Conservation (phyloP, 2,329 filamentous ascomycete species). For the Atkinsonella texensis region DNA sequence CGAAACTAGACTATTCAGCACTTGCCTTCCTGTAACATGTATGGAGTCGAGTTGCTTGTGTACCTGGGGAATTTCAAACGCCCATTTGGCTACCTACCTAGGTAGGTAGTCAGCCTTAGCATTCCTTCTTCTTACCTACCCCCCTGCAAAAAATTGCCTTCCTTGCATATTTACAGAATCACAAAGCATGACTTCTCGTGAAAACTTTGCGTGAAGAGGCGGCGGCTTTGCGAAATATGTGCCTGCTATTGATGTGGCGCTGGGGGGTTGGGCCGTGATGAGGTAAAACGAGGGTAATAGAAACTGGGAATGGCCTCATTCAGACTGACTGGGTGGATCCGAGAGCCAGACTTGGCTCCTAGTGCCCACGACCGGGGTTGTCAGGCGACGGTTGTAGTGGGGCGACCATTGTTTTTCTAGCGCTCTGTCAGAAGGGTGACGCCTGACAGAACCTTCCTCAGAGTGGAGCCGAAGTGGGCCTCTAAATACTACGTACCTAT, state of each 20-base stretch:
- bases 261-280: slow-evolving; percentile 11
- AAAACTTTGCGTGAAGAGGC: not conserved
- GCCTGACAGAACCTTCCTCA: not conserved
- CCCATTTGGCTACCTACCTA: too few species aligned
- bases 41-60: too few species aligned
- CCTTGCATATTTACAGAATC: too few species aligned
- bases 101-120: too few species aligned
- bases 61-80: too few species aligned
- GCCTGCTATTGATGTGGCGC: not conserved
- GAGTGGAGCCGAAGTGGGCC: too few species aligned
- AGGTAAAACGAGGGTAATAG: slow-evolving; percentile 28
- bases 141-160: too few species aligned
- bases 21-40: not conserved
- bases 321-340: not conserved
- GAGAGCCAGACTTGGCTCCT: not conserved
- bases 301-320: slow-evolving; percentile 12
- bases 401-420: not conserved
- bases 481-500: too few species aligned
- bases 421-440: not conserved
- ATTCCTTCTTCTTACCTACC: too few species aligned
- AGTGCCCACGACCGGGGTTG: not conserved
- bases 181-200: not conserved
- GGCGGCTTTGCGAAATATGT: not conserved
- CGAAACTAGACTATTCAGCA: too few species aligned
- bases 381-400: not conserved